Conservation (phyloP, 2,329 filamentous ascomycete species). For the Aspergillaceae sp. region DNA sequence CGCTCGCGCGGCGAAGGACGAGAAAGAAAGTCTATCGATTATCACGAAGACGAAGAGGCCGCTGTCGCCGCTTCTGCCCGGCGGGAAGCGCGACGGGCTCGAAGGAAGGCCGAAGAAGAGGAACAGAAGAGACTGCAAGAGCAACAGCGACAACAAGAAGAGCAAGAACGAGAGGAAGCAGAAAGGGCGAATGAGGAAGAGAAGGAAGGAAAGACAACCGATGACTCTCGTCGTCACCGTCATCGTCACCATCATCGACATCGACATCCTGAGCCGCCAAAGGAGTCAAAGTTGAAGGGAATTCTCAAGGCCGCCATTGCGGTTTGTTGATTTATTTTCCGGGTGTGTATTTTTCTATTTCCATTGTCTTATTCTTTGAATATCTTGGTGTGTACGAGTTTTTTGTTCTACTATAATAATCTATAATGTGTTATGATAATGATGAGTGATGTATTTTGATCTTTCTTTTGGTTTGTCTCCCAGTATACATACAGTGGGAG, state of each 20-base stretch:
- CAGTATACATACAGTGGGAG: too few species aligned
- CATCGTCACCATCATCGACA: conserved; percentile 19
- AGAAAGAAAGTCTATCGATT: conserved; percentile 15
- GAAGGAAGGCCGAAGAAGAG: conserved; percentile 12
- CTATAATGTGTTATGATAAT: too few species aligned
- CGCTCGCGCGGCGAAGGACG: conserved; percentile 18
- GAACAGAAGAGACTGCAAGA: too few species aligned
- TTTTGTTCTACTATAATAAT: neutral
- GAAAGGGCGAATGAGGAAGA: conserved; percentile 12
- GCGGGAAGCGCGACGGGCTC: conserved; percentile 15
- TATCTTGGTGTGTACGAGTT: neutral
- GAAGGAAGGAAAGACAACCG: conserved; percentile 7
- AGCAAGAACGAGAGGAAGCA: conserved; percentile 10
- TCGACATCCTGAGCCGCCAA: conserved; percentile 20
- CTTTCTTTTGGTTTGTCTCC: too few species aligned
- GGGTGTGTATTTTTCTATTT: neutral
- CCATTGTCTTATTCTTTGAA: neutral
- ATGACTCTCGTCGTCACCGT: conserved; percentile 15
- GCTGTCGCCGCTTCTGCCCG: conserved; percentile 5
- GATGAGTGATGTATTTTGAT: too few species aligned
- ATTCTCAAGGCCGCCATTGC: conserved; percentile 20
- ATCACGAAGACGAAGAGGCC: conserved; percentile 22
- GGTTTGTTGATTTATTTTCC: conserved; percentile 15
- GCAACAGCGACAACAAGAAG: too few species aligned
- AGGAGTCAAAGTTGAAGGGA: conserved; percentile 23